Base-by-base conservation (phyloP, 176 grass and related monocot genomes). In the Carex scoparia region DNA sequence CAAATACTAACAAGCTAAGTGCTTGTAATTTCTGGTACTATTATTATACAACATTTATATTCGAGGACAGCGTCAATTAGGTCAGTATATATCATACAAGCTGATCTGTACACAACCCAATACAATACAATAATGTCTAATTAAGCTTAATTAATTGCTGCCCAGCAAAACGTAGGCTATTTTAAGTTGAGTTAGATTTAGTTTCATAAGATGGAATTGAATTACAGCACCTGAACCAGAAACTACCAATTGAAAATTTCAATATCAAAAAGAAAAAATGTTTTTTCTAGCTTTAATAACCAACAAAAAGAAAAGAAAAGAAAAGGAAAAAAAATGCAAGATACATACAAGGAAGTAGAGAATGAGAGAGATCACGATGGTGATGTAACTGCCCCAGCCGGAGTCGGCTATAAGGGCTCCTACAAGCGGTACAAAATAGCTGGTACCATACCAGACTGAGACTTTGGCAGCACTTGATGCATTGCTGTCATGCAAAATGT, bases 391-490 rank as follows among this genome's bases (percentile, higher is more conserved):
- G 16, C 94, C 92, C 92, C 71, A 94, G 72, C 80, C 91, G 55
- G 90, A 72, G 77, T 94, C 94, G 10, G 94, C 94, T 62, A 94
- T 77, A 57, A 84, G 6, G 1, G 90, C 94, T 85, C 92, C 92
- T 89, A 97, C 55, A 30, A 97, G 77, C 63, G 92, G 94, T 27
- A 90, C 91, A 86, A 97, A 92, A 84, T 86, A 97, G 81, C 87
- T 92, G 10, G 92, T 97, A 48, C 92, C 94, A 13, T 86, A 87
- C 94, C 94, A 97, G 82, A 90, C 84, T 84, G 87, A 88, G 70
- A 92, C 90, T 49, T 85, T 94, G 68, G 90, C 84, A 65, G 94
- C 92, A 91, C 87, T 97, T 72, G 87, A 89, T 79, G 90, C 92
- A 73, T 91, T 94, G 79, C 74, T 71, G 55, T 83, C 85, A 84